Evolutionary conservation across 2,329 filamentous ascomycete genomes (phyloP).

Genomic region (Colletotrichum falcatum): DNA sequence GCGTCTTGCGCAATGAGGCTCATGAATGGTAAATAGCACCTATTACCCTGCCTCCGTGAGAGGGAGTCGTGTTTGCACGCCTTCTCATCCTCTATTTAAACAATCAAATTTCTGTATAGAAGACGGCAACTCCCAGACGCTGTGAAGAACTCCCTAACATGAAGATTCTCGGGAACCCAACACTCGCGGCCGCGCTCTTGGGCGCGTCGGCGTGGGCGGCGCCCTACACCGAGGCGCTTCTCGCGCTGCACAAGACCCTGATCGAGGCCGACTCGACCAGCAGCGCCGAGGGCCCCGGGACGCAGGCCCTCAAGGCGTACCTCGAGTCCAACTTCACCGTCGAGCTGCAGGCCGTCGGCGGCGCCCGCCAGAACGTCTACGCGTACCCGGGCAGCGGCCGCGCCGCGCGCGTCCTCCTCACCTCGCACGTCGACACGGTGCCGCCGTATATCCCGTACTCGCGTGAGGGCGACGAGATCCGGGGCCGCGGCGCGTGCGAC

Average conservation of each 20-base stretch:
- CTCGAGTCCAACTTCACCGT: conserved; percentile 63
- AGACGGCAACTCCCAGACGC: rapidly evolving
- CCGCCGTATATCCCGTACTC: conserved; percentile 79
- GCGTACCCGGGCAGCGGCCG: conserved; percentile 69
- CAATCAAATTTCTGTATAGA: no score
- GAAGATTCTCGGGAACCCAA: background rate
- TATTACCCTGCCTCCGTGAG: background rate
- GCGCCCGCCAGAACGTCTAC: conserved; percentile 78
- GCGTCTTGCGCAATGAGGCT: conserved; percentile 3
- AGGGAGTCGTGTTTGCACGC: background rate
- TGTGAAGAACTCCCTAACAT: background rate
- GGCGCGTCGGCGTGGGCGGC: conserved; percentile 41
- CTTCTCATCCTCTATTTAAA: background rate
- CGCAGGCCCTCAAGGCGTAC: conserved; percentile 75
- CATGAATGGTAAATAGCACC: conserved; percentile 1
- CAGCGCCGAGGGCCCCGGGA: conserved; percentile 75
- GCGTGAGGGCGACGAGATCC: conserved; percentile 67
- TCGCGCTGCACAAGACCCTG: conserved; percentile 81
- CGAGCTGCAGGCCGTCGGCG: conserved; percentile 49
- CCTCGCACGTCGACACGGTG: conserved; percentile 85
- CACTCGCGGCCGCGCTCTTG: background rate
- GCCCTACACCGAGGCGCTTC: conserved; percentile 63
- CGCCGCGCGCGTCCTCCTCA: conserved; percentile 71
- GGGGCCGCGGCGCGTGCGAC: conserved; percentile 80
- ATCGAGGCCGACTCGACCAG: conserved; percentile 79